Conservation (phyloP, 108 stramenopile species). For the Nitzschia inconspicua region DNA sequence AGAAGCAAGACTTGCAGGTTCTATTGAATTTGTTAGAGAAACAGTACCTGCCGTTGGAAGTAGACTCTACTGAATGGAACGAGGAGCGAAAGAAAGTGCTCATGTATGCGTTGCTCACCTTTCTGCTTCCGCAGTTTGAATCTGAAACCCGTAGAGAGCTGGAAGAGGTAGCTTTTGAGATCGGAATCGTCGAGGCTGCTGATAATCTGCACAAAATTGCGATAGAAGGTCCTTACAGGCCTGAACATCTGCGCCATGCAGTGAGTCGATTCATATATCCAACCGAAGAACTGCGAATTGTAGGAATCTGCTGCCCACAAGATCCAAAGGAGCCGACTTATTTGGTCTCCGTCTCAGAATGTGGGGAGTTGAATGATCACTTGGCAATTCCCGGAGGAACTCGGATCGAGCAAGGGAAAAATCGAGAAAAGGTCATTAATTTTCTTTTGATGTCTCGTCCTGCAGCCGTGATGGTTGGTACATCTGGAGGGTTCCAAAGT, state of each 20-base stretch:
- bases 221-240: conserved; percentile 88
- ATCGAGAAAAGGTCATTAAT: conserved; percentile 74
- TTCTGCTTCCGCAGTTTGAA: conserved; percentile 86
- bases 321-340: conserved; percentile 79
- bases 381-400: conserved; percentile 80
- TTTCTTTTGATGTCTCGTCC: conserved; percentile 79
- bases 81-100: conserved; percentile 76
- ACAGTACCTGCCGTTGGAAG: conserved; percentile 67
- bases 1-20: conserved; percentile 54
- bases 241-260: conserved; percentile 52
- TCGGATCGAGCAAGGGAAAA: conserved; percentile 61
- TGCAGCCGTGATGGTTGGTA: conserved; percentile 75
- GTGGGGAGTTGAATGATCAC: conserved; percentile 75
- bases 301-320: conserved; percentile 68
- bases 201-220: conserved; percentile 73
- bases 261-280: conserved; percentile 79
- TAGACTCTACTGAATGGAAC: conserved; percentile 77
- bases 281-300: conserved; percentile 80
- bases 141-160: conserved; percentile 72
- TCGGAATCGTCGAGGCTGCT: conserved; percentile 68
- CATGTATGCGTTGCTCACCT: conserved; percentile 56
- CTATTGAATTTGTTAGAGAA: conserved; percentile 62
- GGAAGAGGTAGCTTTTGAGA: conserved; percentile 55
- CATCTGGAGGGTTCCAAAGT: conserved; percentile 75
- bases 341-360: conserved; percentile 71